Percentiles rank a stretch among this genome's conserved stretches.
phyloP scores from a whole-genome alignment of 345 rosid species.

The Eucalyptus grandis region DNA sequence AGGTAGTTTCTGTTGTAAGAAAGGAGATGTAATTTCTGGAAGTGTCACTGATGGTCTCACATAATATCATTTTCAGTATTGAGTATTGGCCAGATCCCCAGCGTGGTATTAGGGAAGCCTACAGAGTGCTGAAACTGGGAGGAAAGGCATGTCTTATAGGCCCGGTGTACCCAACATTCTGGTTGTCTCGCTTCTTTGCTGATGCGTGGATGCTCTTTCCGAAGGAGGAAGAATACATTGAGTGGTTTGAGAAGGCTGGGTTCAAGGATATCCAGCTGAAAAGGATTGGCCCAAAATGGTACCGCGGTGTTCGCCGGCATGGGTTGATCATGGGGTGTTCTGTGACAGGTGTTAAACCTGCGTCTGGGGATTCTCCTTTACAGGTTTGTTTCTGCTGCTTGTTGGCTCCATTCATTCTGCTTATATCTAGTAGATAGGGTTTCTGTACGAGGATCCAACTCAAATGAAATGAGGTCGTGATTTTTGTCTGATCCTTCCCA shows the following conservation, averaged over 20 bases:
- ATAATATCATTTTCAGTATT: slow-evolving; percentile 35
- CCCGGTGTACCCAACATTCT: slow-evolving; percentile 92
- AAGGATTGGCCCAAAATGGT: slow-evolving; percentile 99
- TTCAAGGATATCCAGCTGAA: slow-evolving; percentile 85
- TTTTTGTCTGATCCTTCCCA: not conserved
- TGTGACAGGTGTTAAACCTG: slow-evolving; percentile 91
- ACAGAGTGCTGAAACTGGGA: slow-evolving; percentile 85
- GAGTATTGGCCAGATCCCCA: slow-evolving; percentile 99
- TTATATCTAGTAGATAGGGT: not conserved
- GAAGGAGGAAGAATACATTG: slow-evolving; percentile 97
- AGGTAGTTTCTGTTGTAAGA: not conserved
- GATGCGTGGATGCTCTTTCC: slow-evolving; percentile 99
- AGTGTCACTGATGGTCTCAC: not conserved
- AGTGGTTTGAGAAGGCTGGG: slow-evolving; percentile 92
- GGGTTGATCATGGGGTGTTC: slow-evolving; percentile 99
- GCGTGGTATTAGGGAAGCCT: slow-evolving; percentile 94
- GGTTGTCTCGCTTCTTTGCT: slow-evolving; percentile 96
- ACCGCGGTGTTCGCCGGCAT: slow-evolving; percentile 95
- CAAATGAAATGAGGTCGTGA: not conserved
- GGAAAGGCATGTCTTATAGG: slow-evolving; percentile 94
- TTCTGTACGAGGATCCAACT: not conserved
- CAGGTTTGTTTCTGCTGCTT: slow-evolving; percentile 32
- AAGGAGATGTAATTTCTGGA: not conserved
- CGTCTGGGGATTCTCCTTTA: slow-evolving; percentile 96
- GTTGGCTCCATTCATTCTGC: not conserved